A percentile compares a stretch with the other conserved stretches of the same genome.
Evolutionary conservation across 139 green algal species (phyloP).

Genomic region (Diplosphaera chodatii): DNA sequence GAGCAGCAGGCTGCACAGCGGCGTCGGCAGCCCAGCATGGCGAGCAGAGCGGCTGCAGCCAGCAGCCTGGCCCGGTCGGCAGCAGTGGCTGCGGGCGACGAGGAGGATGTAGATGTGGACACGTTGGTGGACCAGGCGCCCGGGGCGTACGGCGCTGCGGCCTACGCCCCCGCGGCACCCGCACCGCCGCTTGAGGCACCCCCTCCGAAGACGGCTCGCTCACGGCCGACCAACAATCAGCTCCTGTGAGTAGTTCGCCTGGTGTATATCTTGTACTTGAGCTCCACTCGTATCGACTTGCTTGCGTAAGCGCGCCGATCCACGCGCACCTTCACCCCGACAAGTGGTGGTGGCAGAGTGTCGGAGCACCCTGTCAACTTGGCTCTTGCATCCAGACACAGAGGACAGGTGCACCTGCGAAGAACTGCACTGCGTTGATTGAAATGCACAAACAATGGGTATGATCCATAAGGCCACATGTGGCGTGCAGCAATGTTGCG

Average conservation of each 20-base stretch:
- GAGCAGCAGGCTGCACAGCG: too few relatives aligned
- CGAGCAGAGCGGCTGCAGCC: too few relatives aligned
- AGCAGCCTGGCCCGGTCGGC: too few relatives aligned
- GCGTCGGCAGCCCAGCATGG: not conserved
- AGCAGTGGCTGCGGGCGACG: not conserved
- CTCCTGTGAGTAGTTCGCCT: slow-evolving; percentile 79
- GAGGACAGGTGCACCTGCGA: too few relatives aligned
- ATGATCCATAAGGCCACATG: too few relatives aligned
- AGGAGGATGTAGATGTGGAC: not conserved
- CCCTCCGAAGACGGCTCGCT: slow-evolving; percentile 18
- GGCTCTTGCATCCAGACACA: not conserved
- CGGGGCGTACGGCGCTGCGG: not conserved
- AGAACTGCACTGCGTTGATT: too few relatives aligned
- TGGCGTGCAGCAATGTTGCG: too few relatives aligned
- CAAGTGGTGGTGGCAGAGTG: not conserved
- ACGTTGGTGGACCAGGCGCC: not conserved
- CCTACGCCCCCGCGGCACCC: too few relatives aligned
- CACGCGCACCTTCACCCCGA: too few relatives aligned
- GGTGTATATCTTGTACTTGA: not conserved
- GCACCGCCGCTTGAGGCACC: too few relatives aligned
- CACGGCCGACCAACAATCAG: slow-evolving; percentile 89
- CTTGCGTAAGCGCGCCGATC: not conserved
- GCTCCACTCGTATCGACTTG: not conserved
- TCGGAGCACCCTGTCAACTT: not conserved
- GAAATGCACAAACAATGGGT: too few relatives aligned